Conservation (phyloP, 2,329 filamentous ascomycete genomes). For the Fusarium tricinctum region DNA sequence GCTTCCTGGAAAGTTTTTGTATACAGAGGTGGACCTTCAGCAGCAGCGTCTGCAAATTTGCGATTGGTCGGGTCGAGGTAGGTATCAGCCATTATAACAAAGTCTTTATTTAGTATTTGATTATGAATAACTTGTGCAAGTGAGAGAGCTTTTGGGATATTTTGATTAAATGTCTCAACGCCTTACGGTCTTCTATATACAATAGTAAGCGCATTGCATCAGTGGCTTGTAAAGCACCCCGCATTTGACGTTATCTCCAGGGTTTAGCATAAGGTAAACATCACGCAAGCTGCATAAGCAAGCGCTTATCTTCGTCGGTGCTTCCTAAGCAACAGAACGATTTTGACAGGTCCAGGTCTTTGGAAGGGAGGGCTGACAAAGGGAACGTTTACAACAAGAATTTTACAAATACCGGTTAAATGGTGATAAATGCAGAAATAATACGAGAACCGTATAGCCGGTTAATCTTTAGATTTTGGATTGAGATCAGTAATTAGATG, state of each 20-base stretch:
- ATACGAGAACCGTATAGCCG: too few relatives aligned
- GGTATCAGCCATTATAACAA: neutral
- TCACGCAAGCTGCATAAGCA: constrained; percentile 24
- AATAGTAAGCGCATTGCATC: neutral
- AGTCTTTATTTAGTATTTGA: too few relatives aligned
- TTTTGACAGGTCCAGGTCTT: neutral
- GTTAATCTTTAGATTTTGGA: too few relatives aligned
- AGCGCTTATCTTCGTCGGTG: constrained; percentile 1
- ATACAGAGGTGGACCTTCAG: constrained; percentile 20
- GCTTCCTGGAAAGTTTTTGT: constrained; percentile 34
- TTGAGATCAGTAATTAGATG: too few relatives aligned
- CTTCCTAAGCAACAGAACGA: neutral
- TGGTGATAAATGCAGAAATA: neutral
- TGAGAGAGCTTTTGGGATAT: fast-evolving
- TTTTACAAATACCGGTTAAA: neutral
- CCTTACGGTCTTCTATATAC: neutral
- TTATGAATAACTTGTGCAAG: too few relatives aligned
- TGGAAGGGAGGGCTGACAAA: neutral
- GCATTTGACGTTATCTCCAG: neutral
- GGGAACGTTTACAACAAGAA: neutral
- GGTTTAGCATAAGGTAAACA: neutral
- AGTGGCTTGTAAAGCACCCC: neutral
- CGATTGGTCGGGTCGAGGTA: constrained; percentile 29
- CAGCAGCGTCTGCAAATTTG: constrained; percentile 21
- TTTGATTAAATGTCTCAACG: fast-evolving